phyloP scores from a whole-genome alignment of 345 rosid genomes.

The Durio zibethinus region DNA sequence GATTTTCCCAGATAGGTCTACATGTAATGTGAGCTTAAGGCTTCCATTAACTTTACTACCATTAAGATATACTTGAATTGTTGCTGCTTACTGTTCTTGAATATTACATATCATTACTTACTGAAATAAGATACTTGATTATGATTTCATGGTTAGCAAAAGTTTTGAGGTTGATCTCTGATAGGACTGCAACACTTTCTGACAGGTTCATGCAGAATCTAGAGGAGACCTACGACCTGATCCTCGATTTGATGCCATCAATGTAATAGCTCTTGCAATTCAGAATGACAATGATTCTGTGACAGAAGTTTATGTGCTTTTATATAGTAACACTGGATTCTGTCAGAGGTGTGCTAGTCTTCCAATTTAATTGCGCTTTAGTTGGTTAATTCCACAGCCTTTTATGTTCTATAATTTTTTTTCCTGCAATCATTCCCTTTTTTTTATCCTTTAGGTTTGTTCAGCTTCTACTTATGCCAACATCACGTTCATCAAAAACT shows the following conservation, averaged over 20 bases:
- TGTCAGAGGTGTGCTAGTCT: constrained; percentile 44
- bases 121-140: neutral
- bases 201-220: constrained; percentile 81
- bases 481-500: neutral
- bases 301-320: constrained; percentile 50
- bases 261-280: constrained; percentile 59
- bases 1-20: neutral
- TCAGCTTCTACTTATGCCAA: constrained; percentile 6
- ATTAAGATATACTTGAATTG: neutral
- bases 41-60: neutral
- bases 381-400: neutral
- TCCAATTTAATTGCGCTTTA: neutral
- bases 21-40: neutral
- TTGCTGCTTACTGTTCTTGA: neutral
- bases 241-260: constrained; percentile 85
- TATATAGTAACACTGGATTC: constrained; percentile 41
- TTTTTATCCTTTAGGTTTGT: constrained; percentile 1
- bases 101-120: neutral
- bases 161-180: constrained; percentile 2
- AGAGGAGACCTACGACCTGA: constrained; percentile 86
- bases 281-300: constrained; percentile 56
- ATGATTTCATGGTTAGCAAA: constrained; percentile 5
- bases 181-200: constrained; percentile 17
- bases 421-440: neutral
- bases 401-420: neutral